Evolutionary conservation across 306 rosid genomes (phyloP).

Genomic region (Rosa rugosa): DNA sequence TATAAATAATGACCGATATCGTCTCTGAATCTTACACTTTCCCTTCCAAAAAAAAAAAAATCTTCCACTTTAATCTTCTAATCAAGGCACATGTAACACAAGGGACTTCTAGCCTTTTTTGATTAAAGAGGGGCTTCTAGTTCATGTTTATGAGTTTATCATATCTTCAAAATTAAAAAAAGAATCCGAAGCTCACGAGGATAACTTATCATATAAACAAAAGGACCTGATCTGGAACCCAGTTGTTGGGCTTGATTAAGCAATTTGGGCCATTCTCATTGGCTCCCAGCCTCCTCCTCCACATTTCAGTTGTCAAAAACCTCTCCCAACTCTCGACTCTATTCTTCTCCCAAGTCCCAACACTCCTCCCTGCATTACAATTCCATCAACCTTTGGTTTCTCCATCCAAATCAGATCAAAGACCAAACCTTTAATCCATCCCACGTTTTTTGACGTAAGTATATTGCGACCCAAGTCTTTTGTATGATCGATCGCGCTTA

Average conservation of each 20-base stretch:
- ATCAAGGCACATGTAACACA: neutral
- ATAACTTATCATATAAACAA: neutral
- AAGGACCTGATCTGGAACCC: neutral
- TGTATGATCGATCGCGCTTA: neutral
- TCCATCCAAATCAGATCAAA: neutral
- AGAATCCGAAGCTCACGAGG: neutral
- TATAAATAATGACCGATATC: too few species aligned
- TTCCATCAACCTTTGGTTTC: neutral
- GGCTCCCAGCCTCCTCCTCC: neutral
- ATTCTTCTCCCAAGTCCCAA: neutral
- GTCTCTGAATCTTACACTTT: too few species aligned
- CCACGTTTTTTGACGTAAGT: neutral
- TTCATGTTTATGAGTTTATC: neutral
- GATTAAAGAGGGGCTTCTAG: neutral
- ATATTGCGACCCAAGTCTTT: neutral
- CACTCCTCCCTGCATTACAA: constrained; percentile 6
- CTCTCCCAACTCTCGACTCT: neutral
- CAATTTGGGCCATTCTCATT: neutral
- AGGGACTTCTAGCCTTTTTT: neutral
- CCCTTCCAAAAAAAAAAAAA: too few species aligned
- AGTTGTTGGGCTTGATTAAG: neutral
- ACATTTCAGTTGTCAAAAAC: neutral
- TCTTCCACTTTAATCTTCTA: neutral
- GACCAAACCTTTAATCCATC: neutral
- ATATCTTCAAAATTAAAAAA: neutral